These are phyloP conservation scores for Theobroma grandiflorum DNA, from an alignment of 441 rosid species.

Conservation along the genomic window DNA sequence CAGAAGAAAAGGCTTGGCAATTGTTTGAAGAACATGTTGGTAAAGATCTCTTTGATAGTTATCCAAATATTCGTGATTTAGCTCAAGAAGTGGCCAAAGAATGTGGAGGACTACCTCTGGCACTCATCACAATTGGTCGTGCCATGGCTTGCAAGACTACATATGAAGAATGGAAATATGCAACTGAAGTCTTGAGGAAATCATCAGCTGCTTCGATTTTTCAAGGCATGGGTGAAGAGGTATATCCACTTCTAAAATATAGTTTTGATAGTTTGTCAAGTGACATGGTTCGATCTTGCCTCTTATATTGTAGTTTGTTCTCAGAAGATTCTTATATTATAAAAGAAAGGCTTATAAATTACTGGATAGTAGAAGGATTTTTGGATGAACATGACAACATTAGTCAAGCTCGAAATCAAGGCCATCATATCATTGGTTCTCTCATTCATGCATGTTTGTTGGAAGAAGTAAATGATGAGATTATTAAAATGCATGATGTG, in stretches of 20 bases:
- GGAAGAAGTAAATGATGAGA: background rate
- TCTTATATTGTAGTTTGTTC: slow-evolving; percentile 42
- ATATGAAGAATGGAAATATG: slow-evolving; percentile 32
- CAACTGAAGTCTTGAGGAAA: slow-evolving; percentile 11
- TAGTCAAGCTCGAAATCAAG: slow-evolving; percentile 30
- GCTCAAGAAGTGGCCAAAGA: slow-evolving; percentile 24
- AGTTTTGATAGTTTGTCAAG: slow-evolving; percentile 39
- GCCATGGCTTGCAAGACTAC: slow-evolving; percentile 33
- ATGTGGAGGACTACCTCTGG: slow-evolving; percentile 39
- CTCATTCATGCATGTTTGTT: slow-evolving; percentile 37
- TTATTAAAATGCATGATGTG: slow-evolving; percentile 42
- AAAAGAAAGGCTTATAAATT: slow-evolving; percentile 8
- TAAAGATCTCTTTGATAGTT: background rate
- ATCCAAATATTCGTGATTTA: slow-evolving; percentile 15
- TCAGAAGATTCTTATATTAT: slow-evolving; percentile 24
- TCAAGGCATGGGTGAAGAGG: slow-evolving; percentile 28
- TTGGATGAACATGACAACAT: slow-evolving; percentile 18
- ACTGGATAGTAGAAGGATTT: slow-evolving; percentile 40
- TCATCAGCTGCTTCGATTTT: slow-evolving; percentile 18
- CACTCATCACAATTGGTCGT: slow-evolving; percentile 29
- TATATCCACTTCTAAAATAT: slow-evolving; percentile 29
- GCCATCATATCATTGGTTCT: slow-evolving; percentile 31
- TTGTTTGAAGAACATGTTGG: slow-evolving; percentile 28
- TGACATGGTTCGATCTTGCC: slow-evolving; percentile 29
- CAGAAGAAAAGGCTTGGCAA: slow-evolving; percentile 40